These are phyloP conservation scores for Theobroma grandiflorum DNA, from an alignment of 441 rosid genomes.

Conservation along the genomic window DNA sequence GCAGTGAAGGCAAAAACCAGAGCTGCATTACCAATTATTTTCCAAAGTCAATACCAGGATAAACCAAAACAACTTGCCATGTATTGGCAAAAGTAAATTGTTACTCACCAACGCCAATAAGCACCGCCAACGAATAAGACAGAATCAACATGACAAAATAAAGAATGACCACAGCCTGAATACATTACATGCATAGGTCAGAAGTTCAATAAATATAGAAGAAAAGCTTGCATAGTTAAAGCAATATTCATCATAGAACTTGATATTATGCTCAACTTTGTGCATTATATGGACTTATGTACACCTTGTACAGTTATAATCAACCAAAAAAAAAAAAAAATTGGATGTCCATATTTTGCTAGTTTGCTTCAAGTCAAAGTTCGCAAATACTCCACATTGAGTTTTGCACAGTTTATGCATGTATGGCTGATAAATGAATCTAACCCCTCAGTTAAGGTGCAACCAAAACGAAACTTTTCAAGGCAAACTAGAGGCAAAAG, in stretches of 20 bases:
- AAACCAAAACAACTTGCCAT: background rate
- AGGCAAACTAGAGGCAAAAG: too few relatives aligned
- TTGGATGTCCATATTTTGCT: too few relatives aligned
- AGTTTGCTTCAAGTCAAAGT: too few relatives aligned
- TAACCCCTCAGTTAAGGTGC: too few relatives aligned
- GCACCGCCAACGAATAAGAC: conserved; percentile 45
- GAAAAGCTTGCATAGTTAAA: conserved; percentile 21
- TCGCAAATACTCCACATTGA: too few relatives aligned
- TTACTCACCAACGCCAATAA: conserved; percentile 64
- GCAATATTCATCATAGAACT: background rate
- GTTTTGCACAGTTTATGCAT: too few relatives aligned
- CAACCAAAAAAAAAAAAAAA: background rate
- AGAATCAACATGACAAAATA: conserved; percentile 56
- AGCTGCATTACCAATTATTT: conserved; percentile 50
- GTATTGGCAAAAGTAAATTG: background rate
- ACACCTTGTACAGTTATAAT: background rate
- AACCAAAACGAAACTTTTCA: too few relatives aligned
- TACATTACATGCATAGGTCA: background rate
- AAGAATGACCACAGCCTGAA: conserved; percentile 58
- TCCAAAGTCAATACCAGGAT: conserved; percentile 7
- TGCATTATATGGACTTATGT: background rate
- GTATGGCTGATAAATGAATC: too few relatives aligned
- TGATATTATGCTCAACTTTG: background rate
- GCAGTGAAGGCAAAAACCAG: conserved; percentile 71
- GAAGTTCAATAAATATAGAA: background rate